Evolutionary conservation across 352 stramenopile genomes (phyloP), one percentile per base, ranked within the genome.

Genomic region (Halophytophthora polymorphica): DNA sequence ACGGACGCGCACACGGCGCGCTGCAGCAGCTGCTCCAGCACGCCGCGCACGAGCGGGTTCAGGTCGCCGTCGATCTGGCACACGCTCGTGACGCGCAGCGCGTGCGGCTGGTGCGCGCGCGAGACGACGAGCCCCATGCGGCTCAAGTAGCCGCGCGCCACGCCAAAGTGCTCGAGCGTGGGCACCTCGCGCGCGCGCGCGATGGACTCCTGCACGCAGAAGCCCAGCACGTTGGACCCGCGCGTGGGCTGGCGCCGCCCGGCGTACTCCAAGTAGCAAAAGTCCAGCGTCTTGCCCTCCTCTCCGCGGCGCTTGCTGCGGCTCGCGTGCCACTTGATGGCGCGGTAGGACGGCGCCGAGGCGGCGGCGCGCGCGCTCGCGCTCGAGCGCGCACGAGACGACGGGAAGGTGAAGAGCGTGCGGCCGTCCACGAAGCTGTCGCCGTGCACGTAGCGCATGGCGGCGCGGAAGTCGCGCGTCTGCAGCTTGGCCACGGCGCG

Each of bases 251-350:
- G 79, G 45, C 68, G 73, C 49, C 74, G 85, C 28, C 82, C 81
- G 6, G 78, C 79, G 46, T 92, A 92, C 53, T 92, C 81, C 36
- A 94, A 42, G 37, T 84, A 88, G 46, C 77, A 92, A 39, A 91
- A 88, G 51, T 89, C 77, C 33, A 86, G 49, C 34, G 74, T 58
- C 49, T 81, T 78, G 19, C 73, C 28, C 2, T 74, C 62, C n/a
- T 71, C 54, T 28, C 56, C 37, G 50, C 67, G 49, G 50, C 72
- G 23, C 39, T 58, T 41, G 0, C 64, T 54, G 2, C 59, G 58
- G 1, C 50, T 63, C 29, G 76, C 76, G 49, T 80, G 78, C 81
- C 81, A 91, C 49, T 91, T 91, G 38, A 91, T 86, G 6, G 76
- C 77, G 11, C 73, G 71, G 45, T 91, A 91, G 37, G 73, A 75